Evolutionary conservation across 257 asterid species (phyloP).

Genomic region (Nicotiana tomentosiformis): DNA sequence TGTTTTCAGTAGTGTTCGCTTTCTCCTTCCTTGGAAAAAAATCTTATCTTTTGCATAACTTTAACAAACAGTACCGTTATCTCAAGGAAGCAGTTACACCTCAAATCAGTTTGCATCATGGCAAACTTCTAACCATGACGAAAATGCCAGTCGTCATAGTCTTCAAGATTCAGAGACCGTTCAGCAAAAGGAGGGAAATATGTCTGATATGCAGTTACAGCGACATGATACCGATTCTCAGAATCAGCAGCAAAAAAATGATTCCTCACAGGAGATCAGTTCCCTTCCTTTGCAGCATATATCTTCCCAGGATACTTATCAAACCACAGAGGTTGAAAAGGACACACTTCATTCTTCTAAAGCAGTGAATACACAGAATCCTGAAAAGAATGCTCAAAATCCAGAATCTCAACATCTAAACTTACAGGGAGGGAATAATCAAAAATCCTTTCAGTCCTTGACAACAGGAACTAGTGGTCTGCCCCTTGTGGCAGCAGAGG

Average conservation of each 20-base stretch:
- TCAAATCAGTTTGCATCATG: slow-evolving; percentile 51
- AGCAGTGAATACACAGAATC: slow-evolving; percentile 28
- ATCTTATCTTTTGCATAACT: background rate
- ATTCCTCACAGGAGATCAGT: slow-evolving; percentile 27
- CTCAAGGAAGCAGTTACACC: slow-evolving; percentile 41
- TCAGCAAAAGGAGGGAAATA: slow-evolving; percentile 40
- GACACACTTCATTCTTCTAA: slow-evolving; percentile 35
- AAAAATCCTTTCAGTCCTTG: slow-evolving; percentile 35
- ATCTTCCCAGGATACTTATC: slow-evolving; percentile 24
- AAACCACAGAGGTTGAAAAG: slow-evolving; percentile 31
- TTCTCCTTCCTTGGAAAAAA: background rate
- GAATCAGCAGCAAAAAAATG: slow-evolving; percentile 37
- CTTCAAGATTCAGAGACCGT: slow-evolving; percentile 35
- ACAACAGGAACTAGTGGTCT: slow-evolving; percentile 33
- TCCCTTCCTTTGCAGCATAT: slow-evolving; percentile 23
- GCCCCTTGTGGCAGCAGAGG: slow-evolving; percentile 29
- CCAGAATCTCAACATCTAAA: slow-evolving; percentile 40
- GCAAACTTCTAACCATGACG: slow-evolving; percentile 52
- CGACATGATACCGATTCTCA: slow-evolving; percentile 39
- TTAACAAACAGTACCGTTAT: slow-evolving; percentile 22
- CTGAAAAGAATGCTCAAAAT: slow-evolving; percentile 41
- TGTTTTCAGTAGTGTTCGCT: background rate
- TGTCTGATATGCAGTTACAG: slow-evolving; percentile 36
- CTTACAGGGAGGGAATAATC: slow-evolving; percentile 39
- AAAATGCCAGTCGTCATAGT: slow-evolving; percentile 34